Evolutionary conservation across 768 basidiomycete genomes (phyloP), one percentile per base, ranked within the genome.

Genomic region (Mycena floridula): DNA sequence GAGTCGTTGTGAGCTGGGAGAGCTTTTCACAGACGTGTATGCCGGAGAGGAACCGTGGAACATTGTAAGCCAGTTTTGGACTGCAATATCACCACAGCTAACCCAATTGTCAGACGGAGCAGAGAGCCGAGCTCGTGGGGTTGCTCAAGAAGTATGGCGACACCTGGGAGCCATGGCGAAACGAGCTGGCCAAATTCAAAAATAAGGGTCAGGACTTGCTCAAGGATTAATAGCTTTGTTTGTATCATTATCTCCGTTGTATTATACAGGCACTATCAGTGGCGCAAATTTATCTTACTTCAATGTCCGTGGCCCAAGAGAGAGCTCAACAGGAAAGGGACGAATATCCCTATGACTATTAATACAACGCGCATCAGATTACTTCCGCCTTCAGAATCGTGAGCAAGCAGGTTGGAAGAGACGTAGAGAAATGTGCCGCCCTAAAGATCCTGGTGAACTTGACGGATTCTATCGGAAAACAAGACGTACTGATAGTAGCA

Each of bases 11-110:
- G 79, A 84, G 57, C 64, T 97, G n/a, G 73, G 79, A 18, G 80
- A 90, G 60, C 64, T 94, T 55, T 94, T 94, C 61, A 82, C 77
- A 7, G 91, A 95, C 50, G 81, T 95, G 7, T 95, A 93, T 59
- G 89, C 78, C 20, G 89, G 88, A 3, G 80, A 89, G 51, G 77
- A 85, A 56, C 88, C 87, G 1, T 88, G 83, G 85, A 88, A 87
- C 55, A 65, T 91, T 52, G 90, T 89, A 58, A 58, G 89, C 73
- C 38, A 24, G 27, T 44, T 46, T 49, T 42, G 21, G 38, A 23
- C 20, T 37, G 25, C 48, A 20, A 26, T 12, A 37, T 25, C 27
- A 46, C n/a, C 13, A 22, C 35, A 43, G 41, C 36, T 37, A 26
- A 21, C 24, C 12, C 43, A 54, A 3, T 49, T 39, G 41, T 13